phyloP scores from a whole-genome alignment of 176 grass and related monocot genomes.

The Raddia guianensis region DNA sequence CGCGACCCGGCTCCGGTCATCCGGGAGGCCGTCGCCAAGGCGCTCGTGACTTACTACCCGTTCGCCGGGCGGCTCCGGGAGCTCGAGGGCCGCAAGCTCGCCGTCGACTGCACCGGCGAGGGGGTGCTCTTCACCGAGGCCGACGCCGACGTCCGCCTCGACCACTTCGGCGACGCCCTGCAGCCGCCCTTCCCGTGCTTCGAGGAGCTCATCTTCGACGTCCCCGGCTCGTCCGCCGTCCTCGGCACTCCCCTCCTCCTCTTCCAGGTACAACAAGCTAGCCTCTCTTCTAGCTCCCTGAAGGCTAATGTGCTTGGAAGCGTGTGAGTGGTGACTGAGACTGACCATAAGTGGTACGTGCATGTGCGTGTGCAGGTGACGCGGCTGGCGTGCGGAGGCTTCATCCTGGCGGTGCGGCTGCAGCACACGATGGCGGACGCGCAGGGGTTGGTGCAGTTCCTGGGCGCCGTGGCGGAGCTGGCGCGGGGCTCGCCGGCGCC shows the following conservation, averaged over 20 bases:
- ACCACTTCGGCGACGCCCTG: conserved; percentile 70
- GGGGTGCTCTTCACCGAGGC: conserved; percentile 83
- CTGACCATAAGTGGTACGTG: no score
- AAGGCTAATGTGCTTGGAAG: background rate
- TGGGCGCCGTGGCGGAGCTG: conserved; percentile 59
- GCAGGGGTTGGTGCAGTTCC: conserved; percentile 61
- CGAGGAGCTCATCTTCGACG: conserved; percentile 73
- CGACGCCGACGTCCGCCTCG: conserved; percentile 62
- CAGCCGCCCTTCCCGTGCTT: conserved; percentile 75
- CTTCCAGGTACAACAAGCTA: conserved; percentile 55
- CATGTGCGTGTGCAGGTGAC: conserved; percentile 53
- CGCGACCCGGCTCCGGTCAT: conserved; percentile 63
- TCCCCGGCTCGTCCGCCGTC: conserved; percentile 58
- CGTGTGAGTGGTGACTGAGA: background rate
- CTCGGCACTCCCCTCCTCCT: conserved; percentile 63
- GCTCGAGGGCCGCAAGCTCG: conserved; percentile 58
- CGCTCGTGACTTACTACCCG: conserved; percentile 82
- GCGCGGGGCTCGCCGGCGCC: conserved; percentile 54
- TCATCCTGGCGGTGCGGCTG: conserved; percentile 57
- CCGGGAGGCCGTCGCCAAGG: conserved; percentile 61
- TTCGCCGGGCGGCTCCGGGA: conserved; percentile 81
- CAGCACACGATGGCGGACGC: conserved; percentile 67
- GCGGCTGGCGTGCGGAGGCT: conserved; percentile 67
- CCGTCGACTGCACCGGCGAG: conserved; percentile 85
- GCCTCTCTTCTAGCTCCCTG: background rate